Base-by-base conservation (phyloP, 805 yeast genomes). In the Teunomyces lycoperdinae region DNA sequence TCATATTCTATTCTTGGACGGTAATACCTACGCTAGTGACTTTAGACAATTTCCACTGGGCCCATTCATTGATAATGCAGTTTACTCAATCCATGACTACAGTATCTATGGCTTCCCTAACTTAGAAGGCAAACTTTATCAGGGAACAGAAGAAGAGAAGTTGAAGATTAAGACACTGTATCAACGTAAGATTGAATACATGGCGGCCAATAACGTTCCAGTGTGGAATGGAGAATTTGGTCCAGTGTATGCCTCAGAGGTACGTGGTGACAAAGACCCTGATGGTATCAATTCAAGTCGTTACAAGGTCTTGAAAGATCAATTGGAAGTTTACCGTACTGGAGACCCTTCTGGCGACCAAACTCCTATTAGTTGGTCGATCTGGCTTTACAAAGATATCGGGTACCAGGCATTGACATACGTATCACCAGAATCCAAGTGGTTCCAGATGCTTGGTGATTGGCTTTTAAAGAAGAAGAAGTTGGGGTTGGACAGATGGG, bases 161-260 rank as follows among this genome's bases (percentile, higher is more conserved):
- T 62, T 49, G 30, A 71, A 68, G 55, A 52, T 77, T 46, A 53
- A 62, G 46, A 46, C 47, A n/a, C 75, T 68, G 52, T 77, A 73
- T 54, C 59, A 68, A 35, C 58, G 79, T 43, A 77, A 77, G 57
- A 57, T 76, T 50, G 73, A 74, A 50, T 73, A 66, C 58, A 73
- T 73, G 71, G 54, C 52, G 34, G 51, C 65, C 32, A 55, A 64
- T 49, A 56, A 67, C 10, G 78, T 76, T 8, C 80, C 81, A 2
- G 79, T 77, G 14, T 77, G 81, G 81, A 75, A 76, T 57, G 81
- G 81, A 28, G 78, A 77, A 58, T 74, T 77, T 57, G 79, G 81
- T 30, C 79, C 81, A 7, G 79, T 77, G 31, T 74, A 75, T 55
- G 72, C 77, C 13, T 64, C 76, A 9, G 59, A 67, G 24, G 63